Conservation (phyloP, 768 basidiomycete genomes). For the Leccinum uliginosum region DNA sequence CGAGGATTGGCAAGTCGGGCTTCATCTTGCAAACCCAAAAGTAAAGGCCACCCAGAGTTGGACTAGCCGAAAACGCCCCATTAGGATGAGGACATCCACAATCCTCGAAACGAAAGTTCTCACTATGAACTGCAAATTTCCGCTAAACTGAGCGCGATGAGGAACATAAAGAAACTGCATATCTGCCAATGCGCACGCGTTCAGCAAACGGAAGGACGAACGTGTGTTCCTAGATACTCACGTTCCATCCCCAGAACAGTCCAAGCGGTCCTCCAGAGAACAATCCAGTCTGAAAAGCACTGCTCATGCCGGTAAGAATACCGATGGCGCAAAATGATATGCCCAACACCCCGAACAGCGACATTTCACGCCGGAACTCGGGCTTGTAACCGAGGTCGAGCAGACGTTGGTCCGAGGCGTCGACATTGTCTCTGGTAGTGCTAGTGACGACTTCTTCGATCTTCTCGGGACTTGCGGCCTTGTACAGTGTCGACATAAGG, state of each 20-base stretch:
- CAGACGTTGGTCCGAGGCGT: slow-evolving; percentile 37
- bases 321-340: slow-evolving; percentile 60
- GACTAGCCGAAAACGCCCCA: slow-evolving; percentile 29
- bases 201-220: neutral
- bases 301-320: slow-evolving; percentile 57
- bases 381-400: slow-evolving; percentile 51
- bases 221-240: slow-evolving; percentile 23
- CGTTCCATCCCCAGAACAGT: slow-evolving; percentile 63
- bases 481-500: slow-evolving; percentile 5
- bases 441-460: slow-evolving; percentile 8
- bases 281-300: slow-evolving; percentile 55
- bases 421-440: neutral
- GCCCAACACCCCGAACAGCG: slow-evolving; percentile 53
- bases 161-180: slow-evolving; percentile 55
- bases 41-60: slow-evolving; percentile 56
- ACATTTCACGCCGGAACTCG: slow-evolving; percentile 58
- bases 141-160: slow-evolving; percentile 52
- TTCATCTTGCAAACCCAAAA: slow-evolving; percentile 65
- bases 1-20: slow-evolving; percentile 47
- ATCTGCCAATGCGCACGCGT: slow-evolving; percentile 30
- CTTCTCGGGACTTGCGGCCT: slow-evolving; percentile 8
- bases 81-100: neutral
- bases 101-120: slow-evolving; percentile 12
- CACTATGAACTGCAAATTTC: slow-evolving; percentile 59
- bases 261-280: slow-evolving; percentile 57